These are phyloP conservation scores for Pleurotus cornucopiae DNA, from an alignment of 768 basidiomycete genomes.

Conservation along the genomic window DNA sequence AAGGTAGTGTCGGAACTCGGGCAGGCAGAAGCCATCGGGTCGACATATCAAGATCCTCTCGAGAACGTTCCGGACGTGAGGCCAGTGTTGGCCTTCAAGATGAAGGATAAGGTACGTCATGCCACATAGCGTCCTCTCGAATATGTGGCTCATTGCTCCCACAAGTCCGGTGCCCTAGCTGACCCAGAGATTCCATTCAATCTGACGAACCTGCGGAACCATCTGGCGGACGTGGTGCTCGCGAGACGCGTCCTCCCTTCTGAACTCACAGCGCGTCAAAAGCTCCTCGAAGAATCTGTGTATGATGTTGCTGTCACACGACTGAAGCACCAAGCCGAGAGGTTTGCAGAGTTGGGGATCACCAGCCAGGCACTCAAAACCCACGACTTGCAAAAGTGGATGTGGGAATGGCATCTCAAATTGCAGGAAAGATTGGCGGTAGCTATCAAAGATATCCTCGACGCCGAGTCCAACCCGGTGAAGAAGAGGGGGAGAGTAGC, in stretches of 20 bases:
- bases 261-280: constrained; percentile 72
- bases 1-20: constrained; percentile 53
- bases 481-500: neutral
- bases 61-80: constrained; percentile 53
- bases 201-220: constrained; percentile 63
- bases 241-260: constrained; percentile 61
- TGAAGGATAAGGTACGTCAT: constrained; percentile 25
- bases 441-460: constrained; percentile 45
- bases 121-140: too few species aligned
- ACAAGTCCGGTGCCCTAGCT: constrained; percentile 11
- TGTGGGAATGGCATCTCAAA: constrained; percentile 81
- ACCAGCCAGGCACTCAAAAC: constrained; percentile 38
- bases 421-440: constrained; percentile 46
- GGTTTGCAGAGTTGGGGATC: constrained; percentile 56
- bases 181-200: constrained; percentile 65
- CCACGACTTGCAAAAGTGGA: constrained; percentile 63
- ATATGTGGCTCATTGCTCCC: too few species aligned
- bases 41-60: constrained; percentile 35
- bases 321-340: constrained; percentile 56
- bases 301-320: constrained; percentile 79
- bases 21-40: constrained; percentile 44
- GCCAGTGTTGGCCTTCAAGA: constrained; percentile 46
- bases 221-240: constrained; percentile 59
- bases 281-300: constrained; percentile 78
- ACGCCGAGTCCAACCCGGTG: constrained; percentile 23